Conservation (phyloP, 345 rosid species). For the Boechera divaricarpa region DNA sequence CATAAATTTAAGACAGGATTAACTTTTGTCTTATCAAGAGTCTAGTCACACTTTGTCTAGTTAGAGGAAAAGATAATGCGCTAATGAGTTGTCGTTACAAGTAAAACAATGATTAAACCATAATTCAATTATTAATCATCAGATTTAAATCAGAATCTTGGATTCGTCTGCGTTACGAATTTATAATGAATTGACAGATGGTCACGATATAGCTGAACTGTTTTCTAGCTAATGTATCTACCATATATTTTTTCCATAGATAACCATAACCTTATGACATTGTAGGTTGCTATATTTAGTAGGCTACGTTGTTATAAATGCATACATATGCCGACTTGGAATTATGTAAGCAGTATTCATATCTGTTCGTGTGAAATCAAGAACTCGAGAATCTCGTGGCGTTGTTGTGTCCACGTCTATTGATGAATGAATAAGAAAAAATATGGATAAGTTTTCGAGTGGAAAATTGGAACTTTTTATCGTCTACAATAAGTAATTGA, state of each 20-base stretch:
- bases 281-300: slow-evolving; percentile 24
- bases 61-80: slow-evolving; percentile 11
- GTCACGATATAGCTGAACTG: slow-evolving; percentile 35
- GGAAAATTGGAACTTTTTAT: not conserved
- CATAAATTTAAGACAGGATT: not conserved
- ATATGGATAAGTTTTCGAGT: slow-evolving; percentile 8
- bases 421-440: not conserved
- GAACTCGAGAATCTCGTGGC: slow-evolving; percentile 33
- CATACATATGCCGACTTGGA: slow-evolving; percentile 1
- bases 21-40: not conserved
- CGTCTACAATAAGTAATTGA: not conserved
- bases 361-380: not conserved
- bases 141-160: slow-evolving; percentile 18
- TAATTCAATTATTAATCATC: slow-evolving; percentile 7
- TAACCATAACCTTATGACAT: slow-evolving; percentile 9
- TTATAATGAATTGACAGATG: not conserved
- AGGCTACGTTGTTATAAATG: not conserved
- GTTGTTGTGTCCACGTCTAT: not conserved
- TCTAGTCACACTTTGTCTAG: not conserved
- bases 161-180: not conserved
- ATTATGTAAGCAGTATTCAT: not conserved
- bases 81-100: slow-evolving; percentile 29
- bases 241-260: not conserved
- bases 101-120: not conserved
- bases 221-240: slow-evolving; percentile 19